Evolutionary conservation across 2,329 filamentous ascomycete genomes (phyloP), one percentile per base, ranked within the genome.

Genomic region (Alternaria brassicae): DNA sequence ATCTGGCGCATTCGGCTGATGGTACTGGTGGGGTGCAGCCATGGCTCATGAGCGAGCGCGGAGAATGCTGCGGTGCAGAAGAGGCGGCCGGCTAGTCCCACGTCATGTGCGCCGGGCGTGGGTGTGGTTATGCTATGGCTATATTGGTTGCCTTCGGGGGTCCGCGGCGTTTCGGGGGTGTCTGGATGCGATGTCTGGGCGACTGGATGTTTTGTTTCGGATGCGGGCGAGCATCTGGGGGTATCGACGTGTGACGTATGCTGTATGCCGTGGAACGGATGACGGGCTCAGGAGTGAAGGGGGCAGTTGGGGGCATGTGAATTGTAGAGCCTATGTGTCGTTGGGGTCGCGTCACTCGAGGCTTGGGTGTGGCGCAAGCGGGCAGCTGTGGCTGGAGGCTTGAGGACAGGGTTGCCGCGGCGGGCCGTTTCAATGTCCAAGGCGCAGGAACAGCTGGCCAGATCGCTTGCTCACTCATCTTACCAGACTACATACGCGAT

Each of bases 1-100:
- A 79, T 90, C 87, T 78, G 88, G 88, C 72, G 86, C 85, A 76
- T 89, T 85, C 72, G 85, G 78, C 64, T 79, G 76, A 72, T 79
- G 77, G 73, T 82, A 80, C 71, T 79, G 76, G 72, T 80, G 78
- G 47, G 80, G 75, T 58, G 76, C 72, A 58, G 80, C 77, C 82
- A 83, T 83, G 75, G 75, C 75, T 77, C 78, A 79, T 79, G 61
- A 42, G 57, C 54, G 45, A 47, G 47, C 60, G 54, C 25, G 27
- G 48, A 44, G 25, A 58, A 44, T 30, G 55, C 59, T 36, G 55
- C 59, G 56, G 61, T 28, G 48, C 41, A 17, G 39, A 34, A 37
- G 47, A 44, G 39, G 25, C 32, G 27, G 30, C 28, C 32, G 30
- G 50, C 53, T 66, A 58, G 58, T 27, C 57, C 23, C 12, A 41